A percentile compares a stretch with the other conserved stretches of the same genome.
Evolutionary conservation across 2,329 filamentous ascomycete genomes (phyloP).

Genomic region (Cladorrhinum sp.): DNA sequence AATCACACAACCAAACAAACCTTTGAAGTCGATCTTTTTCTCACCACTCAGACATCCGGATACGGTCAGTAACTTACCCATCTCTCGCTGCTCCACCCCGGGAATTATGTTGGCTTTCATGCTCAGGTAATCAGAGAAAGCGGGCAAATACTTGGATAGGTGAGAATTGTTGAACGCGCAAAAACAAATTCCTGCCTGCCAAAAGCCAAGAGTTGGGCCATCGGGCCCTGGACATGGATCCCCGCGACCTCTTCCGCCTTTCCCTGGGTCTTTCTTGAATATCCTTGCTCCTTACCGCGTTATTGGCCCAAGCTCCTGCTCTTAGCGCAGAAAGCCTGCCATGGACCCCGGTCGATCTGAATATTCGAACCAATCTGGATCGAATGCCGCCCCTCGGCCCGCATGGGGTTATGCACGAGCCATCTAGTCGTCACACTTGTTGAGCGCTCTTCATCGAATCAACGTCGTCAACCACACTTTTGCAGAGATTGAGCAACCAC

Average conservation of each 20-base stretch:
- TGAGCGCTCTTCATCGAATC: conserved; percentile 35
- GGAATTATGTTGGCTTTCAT: background rate
- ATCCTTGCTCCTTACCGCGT: conserved; percentile 22
- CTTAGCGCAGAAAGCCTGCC: conserved; percentile 26
- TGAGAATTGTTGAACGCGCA: background rate
- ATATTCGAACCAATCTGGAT: conserved; percentile 41
- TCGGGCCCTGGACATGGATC: conserved; percentile 12
- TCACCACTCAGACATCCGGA: background rate
- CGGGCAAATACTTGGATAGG: background rate
- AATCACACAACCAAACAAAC: background rate
- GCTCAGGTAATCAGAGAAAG: background rate
- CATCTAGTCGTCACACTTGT: conserved; percentile 42
- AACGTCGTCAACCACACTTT: conserved; percentile 23
- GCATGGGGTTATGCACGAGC: conserved; percentile 43
- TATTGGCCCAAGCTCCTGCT: conserved; percentile 30
- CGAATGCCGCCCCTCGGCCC: conserved; percentile 42
- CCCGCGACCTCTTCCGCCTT: conserved; percentile 5
- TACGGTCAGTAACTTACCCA: background rate
- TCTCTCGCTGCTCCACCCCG: background rate
- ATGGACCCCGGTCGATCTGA: conserved; percentile 32
- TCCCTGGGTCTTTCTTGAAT: conserved; percentile 4
- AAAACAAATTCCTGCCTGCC: background rate
- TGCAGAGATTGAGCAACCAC: conserved; percentile 17
- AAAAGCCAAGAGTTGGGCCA: background rate
- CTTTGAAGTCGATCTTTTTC: background rate